A percentile compares a stretch with the other conserved stretches of the same genome.
These are phyloP conservation scores for Teratosphaeria epicoccoides DNA, from an alignment of 2,329 filamentous ascomycete species.

Conservation along the genomic window DNA sequence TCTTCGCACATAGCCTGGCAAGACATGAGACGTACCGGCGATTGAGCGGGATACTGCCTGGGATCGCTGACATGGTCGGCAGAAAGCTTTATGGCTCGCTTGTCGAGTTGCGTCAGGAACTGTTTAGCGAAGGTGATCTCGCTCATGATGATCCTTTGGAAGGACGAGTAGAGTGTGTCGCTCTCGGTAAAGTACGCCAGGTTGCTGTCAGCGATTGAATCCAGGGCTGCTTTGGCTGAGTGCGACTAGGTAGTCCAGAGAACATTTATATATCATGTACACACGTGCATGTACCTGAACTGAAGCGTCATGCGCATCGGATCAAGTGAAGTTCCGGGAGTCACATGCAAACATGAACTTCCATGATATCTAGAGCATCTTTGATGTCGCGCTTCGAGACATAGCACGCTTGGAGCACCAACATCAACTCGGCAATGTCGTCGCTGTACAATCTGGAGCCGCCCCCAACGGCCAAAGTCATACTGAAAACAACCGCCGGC, in stretches of 20 bases:
- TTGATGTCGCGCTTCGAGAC: not conserved
- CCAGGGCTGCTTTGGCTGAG: not conserved
- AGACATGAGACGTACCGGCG: conserved; percentile 51
- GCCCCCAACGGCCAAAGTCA: conserved; percentile 81
- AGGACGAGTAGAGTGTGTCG: conserved; percentile 19
- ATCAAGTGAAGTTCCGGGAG: not conserved
- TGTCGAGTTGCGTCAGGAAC: conserved; percentile 72
- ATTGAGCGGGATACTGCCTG: conserved; percentile 61
- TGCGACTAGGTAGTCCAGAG: not conserved
- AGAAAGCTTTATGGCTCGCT: conserved; percentile 68
- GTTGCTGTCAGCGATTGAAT: not conserved
- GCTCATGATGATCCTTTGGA: conserved; percentile 53
- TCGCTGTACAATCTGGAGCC: conserved; percentile 90
- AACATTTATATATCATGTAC: not conserved
- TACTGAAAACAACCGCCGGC: conserved; percentile 81
- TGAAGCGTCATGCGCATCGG: not conserved
- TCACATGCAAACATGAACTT: not conserved
- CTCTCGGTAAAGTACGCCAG: conserved; percentile 7
- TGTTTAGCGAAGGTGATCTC: conserved; percentile 57
- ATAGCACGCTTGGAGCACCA: not conserved
- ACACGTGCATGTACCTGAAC: too few species aligned
- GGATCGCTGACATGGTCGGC: conserved; percentile 85
- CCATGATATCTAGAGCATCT: not conserved
- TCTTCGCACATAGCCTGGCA: too few species aligned
- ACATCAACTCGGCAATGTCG: conserved; percentile 51